Evolutionary conservation across 2,329 filamentous ascomycete species (phyloP).

Genomic region (Botryosphaeria dothidea): DNA sequence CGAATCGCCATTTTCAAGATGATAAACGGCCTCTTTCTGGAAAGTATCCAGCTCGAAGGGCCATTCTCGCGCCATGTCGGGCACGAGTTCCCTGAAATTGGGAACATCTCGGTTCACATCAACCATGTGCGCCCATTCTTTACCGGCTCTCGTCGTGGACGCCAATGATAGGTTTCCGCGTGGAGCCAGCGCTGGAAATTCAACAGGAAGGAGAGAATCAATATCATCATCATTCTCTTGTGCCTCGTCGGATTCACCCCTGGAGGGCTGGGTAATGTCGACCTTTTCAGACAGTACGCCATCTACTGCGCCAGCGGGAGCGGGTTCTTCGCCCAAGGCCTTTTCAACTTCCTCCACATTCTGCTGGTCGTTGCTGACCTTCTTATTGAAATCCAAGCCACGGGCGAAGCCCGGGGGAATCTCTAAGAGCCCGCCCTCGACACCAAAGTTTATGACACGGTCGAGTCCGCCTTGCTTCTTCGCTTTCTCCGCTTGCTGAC

Average conservation of each 20-base stretch:
- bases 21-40: constrained; percentile 97
- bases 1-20: constrained; percentile 92
- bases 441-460: constrained; percentile 79
- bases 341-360: constrained; percentile 71
- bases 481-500: constrained; percentile 46
- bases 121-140: constrained; percentile 98
- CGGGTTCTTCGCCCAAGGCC: constrained; percentile 55
- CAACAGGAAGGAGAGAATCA: constrained; percentile 83
- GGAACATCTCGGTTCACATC: constrained; percentile 89
- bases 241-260: constrained; percentile 40
- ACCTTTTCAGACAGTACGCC: constrained; percentile 43
- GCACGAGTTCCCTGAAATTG: constrained; percentile 92
- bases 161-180: constrained; percentile 74
- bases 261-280: constrained; percentile 21
- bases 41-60: constrained; percentile 97
- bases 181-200: constrained; percentile 89
- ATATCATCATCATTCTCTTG: constrained; percentile 62
- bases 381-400: constrained; percentile 72
- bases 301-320: constrained; percentile 29
- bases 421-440: constrained; percentile 76
- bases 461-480: constrained; percentile 61
- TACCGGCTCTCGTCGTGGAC: constrained; percentile 70
- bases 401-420: constrained; percentile 78
- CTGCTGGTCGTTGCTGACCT: constrained; percentile 57
- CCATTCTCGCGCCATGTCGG: constrained; percentile 94